Base-by-base conservation (phyloP, 1,284 basidiomycete species). In the Xanthoconium separans region DNA sequence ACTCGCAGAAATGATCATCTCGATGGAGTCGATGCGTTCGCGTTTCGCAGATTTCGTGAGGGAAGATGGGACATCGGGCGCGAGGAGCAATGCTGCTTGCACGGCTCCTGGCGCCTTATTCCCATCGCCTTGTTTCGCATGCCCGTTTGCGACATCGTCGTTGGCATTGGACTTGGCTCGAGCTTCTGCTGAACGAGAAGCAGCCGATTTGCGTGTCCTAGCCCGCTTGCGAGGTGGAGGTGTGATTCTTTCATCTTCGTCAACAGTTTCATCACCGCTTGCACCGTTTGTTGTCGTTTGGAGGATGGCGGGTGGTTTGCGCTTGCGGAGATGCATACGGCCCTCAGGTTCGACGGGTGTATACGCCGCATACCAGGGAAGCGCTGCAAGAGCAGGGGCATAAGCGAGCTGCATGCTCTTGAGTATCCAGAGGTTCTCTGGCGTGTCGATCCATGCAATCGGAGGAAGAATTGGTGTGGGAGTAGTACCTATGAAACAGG, bases 401-500 rank as follows among this genome's bases (percentile, higher is more conserved):
- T 70, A 68, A 13, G 66, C 70, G 20, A 58, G 54, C 47, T 69
- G 66, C 48, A 70, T 66, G 50, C 62, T 69, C 44, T 54, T 58
- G 8, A 69, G 70, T 20, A 69, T 70, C 70, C 70, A 72, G 44
- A 69, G 70, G 50, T 69, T 69, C 54, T 69, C 69, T 29, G 64
- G 67, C 13, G 58, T 50, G 18, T 69, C 66, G 42, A 69, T 69
- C 66, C 66, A 69, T 44, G 57, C 70, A 58, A 72, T 71, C 55
- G 66, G 70, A 30, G 66, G 67, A n/a, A 71, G 64, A 34, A 69
- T 72, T 11, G 66, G 66, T 13, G 64, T 65, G 4, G 66, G 66
- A 0, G 64, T 67, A 2, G 58, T 56, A 47, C 70, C 66, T 69
- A 31, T 44, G 50, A 50, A 36, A 42, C 20, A 39, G 36, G 40